Base-by-base conservation (phyloP, 345 rosid species). In the Balakata baccata region DNA sequence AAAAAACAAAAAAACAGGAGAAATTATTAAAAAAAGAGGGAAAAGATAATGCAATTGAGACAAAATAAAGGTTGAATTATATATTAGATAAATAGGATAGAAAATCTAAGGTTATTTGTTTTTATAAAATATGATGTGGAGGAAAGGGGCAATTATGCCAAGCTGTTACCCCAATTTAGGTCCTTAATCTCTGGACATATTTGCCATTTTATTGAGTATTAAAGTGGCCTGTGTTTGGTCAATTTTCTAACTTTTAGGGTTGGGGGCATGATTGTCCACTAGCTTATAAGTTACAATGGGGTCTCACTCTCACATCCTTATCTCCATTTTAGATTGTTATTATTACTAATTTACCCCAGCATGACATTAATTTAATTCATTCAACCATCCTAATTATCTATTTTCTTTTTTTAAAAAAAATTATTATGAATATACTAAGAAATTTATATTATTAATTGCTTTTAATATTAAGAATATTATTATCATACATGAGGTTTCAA, bases 141-240 rank as follows among this genome's bases (percentile, higher is more conserved):
- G 59, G 59, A 76, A 80, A 62, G 75, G 64, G 81, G 75, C 84
- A 83, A 81, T 43, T 65, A 56, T 41, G 70, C n/a, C 68, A 59
- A 65, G 81, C 80, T 85, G 85, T 78, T 72, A 66, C 11, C 66
- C 23, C 45, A 29, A 17, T 73, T 66, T 61, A 66, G 79, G 70
- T 46, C 84, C 76, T 74, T 80, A 80, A 80, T 57, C 59, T 38
- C n/a, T 73, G 80, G 74, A 64, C 54, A 60, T 66, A 37, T 73
- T 80, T 84, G 84, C 78, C 83, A 79, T 83, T 83, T 76, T 78
- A 5, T 22, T 0, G 14, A 37, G 39, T 23, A 64, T 74, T 64
- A 72, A 81, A n/a, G 61, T 22, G 23, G n/a, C 76, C 57, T 57
- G 54, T 73, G 84, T 71, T 56, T 62, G 74, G 87, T 78, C 81